Base-by-base conservation (phyloP, 345 rosid genomes). In the Bruguiera parviflora region DNA sequence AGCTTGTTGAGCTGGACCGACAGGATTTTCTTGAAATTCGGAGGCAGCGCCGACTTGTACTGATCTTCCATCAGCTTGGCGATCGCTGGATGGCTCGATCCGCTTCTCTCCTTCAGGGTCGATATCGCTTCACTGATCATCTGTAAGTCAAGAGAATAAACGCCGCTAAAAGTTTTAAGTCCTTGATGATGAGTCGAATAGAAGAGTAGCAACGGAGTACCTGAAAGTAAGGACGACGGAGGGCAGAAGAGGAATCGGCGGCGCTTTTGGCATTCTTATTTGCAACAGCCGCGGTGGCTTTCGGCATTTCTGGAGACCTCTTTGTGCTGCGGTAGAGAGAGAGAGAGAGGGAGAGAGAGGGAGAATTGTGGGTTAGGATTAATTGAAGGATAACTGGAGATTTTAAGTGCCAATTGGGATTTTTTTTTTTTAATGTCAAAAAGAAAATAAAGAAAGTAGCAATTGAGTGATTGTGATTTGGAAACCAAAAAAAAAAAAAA, bases 71-170 rank as follows among this genome's bases (percentile, higher is more conserved):
- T 67, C 66, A 70, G 71, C 59, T 67, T 78, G 16, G 76, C 62
- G 3, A 78, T 78, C 16, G 82, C 73, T n/a, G 59, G 67, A 59
- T 74, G 82, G 52, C 82, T 78, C 6, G 82, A 75, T n/a, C 82
- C 82, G 0, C 53, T 70, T 25, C 71, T 69, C 1, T 78, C 73
- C 70, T 74, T 78, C 67, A 78, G 27, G 0, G 70, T 1, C 33
- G 53, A 19, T 60, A 74, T 74, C 18, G 82, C 82, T n/a, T 78
- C 79, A 6, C 28, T 61, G 24, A 78, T 60, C 78, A 74, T 74
- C 78, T 77, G 64, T 27, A 28, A n/a, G 16, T 21, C 57, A 21
- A 51, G 47, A 11, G 27, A 25, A 58, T 9, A 51, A 35, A 62
- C 18, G 8, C 5, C 59, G 0, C 13, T 3, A 16, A 4, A 5